phyloP scores from a whole-genome alignment of 176 grass and related monocot species.

The Rhynchospora breviuscula region DNA sequence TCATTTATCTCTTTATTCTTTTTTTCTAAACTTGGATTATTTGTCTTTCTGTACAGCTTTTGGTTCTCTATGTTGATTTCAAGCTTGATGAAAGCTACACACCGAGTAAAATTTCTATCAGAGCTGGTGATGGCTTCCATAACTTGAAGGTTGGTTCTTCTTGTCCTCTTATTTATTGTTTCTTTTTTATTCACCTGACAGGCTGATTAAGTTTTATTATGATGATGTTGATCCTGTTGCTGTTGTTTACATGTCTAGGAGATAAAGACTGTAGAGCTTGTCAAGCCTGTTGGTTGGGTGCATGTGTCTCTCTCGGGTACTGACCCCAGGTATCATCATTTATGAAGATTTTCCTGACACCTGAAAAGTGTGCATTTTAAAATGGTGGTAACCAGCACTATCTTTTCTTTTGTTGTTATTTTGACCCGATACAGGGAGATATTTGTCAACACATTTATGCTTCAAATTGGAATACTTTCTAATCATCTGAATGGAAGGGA shows the following conservation, averaged over 20 bases:
- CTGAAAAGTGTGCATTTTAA: not conserved
- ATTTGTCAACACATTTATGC: slow-evolving; percentile 91
- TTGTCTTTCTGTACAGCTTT: slow-evolving; percentile 38
- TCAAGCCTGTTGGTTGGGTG: slow-evolving; percentile 87
- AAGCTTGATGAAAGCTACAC: slow-evolving; percentile 97
- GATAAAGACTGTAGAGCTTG: slow-evolving; percentile 93
- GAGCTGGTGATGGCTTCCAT: slow-evolving; percentile 91
- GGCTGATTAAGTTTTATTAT: not conserved
- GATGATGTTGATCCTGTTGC: not conserved
- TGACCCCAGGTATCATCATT: slow-evolving; percentile 60
- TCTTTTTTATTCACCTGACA: not conserved
- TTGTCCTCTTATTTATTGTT: not conserved
- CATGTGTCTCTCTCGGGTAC: slow-evolving; percentile 76
- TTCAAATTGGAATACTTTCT: slow-evolving; percentile 74
- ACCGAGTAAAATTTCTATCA: slow-evolving; percentile 90
- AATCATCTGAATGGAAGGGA: slow-evolving; percentile 95
- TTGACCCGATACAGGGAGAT: slow-evolving; percentile 53
- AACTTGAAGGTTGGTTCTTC: slow-evolving; percentile 70
- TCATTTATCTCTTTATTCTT: not conserved
- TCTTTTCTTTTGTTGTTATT: slow-evolving; percentile 22
- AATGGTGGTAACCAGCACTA: not conserved
- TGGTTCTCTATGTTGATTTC: slow-evolving; percentile 88
- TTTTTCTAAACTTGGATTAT: not conserved
- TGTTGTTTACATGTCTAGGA: slow-evolving; percentile 40
- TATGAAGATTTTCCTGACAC: not conserved